Base-by-base conservation (phyloP, 2,329 filamentous ascomycete species). In the Colletotrichum sp. region DNA sequence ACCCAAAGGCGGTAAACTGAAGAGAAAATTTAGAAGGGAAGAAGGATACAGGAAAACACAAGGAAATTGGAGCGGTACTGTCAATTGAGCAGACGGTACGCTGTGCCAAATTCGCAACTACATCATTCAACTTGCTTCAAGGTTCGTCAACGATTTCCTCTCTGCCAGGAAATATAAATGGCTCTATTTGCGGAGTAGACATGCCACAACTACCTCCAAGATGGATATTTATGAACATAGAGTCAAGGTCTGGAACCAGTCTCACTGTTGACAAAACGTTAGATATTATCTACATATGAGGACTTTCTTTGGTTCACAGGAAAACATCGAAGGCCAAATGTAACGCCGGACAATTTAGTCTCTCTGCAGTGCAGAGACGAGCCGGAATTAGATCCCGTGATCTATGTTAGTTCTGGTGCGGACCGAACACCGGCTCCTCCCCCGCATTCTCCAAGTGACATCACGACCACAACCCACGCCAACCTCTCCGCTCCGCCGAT, bases 401-500 rank as follows among this genome's bases (percentile, higher is more conserved):
- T 16, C 21, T 18, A 18, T 24, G 26, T 30, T 10, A 21, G 30
- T 13, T 13, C 18, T 34, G 26, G 38, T 68, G 58, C 66, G 66
- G 59, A 61, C 66, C 65, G 59, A 70, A 58, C 48, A 70, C 67
- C 66, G 59, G 61, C 28, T 13, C 65, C 18, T 61, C 48, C 71
- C 71, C 71, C 71, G 66, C 71, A 74, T 70, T 48, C 48, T 52
- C 59, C 34, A 74, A 66, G 72, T 72, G 69, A 67, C 68, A 72
- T 72, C 62, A 72, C 62, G 21, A 32, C 38, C 52, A 65, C 21
- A 24, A 36, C 1, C 52, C 16, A 56, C 18, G n/a, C n/a, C 21
- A 28, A 38, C 6, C 26, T 30, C 38, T 72, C 68, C 68, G 62
- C 72, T 55, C 30, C 30, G 61, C 56, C 55, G 56, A 72, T 67